These are phyloP conservation scores for Umbilicus rupestris DNA, from an alignment of 164 flowering plant species.

Conservation along the genomic window DNA sequence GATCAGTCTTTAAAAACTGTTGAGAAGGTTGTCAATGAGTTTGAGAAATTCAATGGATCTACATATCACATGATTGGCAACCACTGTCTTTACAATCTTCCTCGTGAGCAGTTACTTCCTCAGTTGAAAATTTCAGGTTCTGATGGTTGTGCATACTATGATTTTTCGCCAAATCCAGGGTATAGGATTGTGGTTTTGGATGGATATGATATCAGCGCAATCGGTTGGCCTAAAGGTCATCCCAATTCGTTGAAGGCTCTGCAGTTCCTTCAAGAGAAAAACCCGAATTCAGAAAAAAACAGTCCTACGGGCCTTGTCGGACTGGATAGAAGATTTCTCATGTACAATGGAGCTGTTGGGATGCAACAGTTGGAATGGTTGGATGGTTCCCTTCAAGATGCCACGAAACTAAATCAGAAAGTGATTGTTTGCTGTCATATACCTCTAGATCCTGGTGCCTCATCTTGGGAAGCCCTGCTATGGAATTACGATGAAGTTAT, in stretches of 20 bases:
- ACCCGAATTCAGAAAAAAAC: conserved; percentile 75
- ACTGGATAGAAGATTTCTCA: conserved; percentile 66
- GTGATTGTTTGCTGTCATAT: conserved; percentile 87
- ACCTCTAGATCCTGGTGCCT: conserved; percentile 64
- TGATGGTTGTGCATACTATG: conserved; percentile 57
- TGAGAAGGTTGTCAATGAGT: conserved; percentile 47
- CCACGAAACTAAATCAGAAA: conserved; percentile 47
- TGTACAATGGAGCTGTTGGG: conserved; percentile 88
- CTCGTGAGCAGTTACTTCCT: conserved; percentile 61
- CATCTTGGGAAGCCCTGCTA: conserved; percentile 49
- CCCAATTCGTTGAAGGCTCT: conserved; percentile 52
- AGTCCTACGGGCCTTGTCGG: conserved; percentile 61
- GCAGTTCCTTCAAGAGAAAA: conserved; percentile 47
- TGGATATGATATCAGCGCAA: conserved; percentile 84
- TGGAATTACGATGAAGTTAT: conserved; percentile 94
- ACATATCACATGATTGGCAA: conserved; percentile 91
- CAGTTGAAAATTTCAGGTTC: conserved; percentile 45
- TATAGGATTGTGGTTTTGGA: conserved; percentile 81
- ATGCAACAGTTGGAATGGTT: conserved; percentile 71
- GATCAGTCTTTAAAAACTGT: conserved; percentile 54
- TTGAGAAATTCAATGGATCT: conserved; percentile 54
- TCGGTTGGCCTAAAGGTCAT: conserved; percentile 84
- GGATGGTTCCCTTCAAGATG: conserved; percentile 49
- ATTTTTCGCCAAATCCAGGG: conserved; percentile 68
- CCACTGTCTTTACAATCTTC: conserved; percentile 93